Percentiles rank a stretch among this genome's conserved stretches.
Evolutionary conservation across 176 grass and related monocot species (phyloP).

Genomic region (Phragmites australis): DNA sequence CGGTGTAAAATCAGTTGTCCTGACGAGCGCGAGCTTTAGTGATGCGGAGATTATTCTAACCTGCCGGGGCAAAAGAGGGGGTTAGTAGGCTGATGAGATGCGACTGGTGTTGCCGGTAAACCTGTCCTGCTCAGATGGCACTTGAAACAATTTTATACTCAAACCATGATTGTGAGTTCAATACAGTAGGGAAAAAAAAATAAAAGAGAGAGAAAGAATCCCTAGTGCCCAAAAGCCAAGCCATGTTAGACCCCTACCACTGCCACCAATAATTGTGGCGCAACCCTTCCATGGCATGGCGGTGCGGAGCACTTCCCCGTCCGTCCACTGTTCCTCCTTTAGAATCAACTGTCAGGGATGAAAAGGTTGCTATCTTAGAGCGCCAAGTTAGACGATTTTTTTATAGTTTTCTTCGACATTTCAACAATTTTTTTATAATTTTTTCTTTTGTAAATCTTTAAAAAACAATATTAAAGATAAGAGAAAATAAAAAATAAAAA

Average conservation of each 20-base stretch:
- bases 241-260: not conserved
- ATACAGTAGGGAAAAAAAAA: not conserved
- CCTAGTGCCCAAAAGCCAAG: not conserved
- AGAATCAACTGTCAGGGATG: constrained; percentile 55
- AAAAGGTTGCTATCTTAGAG: constrained; percentile 47
- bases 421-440: too few relatives aligned
- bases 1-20: not conserved
- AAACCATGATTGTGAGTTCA: not conserved
- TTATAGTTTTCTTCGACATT: too few relatives aligned
- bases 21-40: not conserved
- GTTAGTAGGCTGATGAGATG: constrained; percentile 1
- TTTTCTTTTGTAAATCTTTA: too few relatives aligned
- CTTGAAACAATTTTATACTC: not conserved
- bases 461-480: too few relatives aligned
- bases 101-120: not conserved
- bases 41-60: constrained; percentile 44
- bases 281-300: not conserved
- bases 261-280: constrained; percentile 61
- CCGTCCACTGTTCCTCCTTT: constrained; percentile 35
- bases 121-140: constrained; percentile 17
- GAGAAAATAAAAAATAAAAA: too few relatives aligned
- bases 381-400: too few relatives aligned
- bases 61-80: not conserved
- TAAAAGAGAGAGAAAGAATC: not conserved
- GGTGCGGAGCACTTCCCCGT: constrained; percentile 12